These are phyloP conservation scores for Pythium oligandrum DNA, from an alignment of 352 stramenopile species.

Conservation along the genomic window DNA sequence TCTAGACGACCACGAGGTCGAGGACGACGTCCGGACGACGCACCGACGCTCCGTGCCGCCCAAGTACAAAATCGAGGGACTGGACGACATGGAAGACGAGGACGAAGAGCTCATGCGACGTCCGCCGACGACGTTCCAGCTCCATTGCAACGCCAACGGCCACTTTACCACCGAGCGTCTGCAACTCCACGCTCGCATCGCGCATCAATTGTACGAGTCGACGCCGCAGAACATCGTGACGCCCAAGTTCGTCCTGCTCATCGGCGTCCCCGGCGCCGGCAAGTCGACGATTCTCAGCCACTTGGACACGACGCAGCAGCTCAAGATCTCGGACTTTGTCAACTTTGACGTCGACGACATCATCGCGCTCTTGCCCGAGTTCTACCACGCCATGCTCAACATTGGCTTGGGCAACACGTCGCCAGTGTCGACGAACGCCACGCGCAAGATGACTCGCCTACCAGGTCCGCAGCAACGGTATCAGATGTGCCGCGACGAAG, in stretches of 20 bases:
- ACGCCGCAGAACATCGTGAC: conserved; percentile 43
- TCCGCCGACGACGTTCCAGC: conserved; percentile 42
- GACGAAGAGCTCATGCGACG: conserved; percentile 32
- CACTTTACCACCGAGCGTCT: conserved; percentile 61
- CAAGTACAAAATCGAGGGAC: conserved; percentile 18
- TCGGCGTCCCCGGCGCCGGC: conserved; percentile 59
- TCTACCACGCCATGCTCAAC: conserved; percentile 81
- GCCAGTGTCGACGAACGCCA: conserved; percentile 10
- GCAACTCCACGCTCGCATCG: conserved; percentile 65
- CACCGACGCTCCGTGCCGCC: conserved; percentile 6
- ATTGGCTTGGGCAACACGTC: conserved; percentile 62
- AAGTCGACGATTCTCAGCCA: conserved; percentile 78
- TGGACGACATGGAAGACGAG: conserved; percentile 36
- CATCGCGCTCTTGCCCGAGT: conserved; percentile 73
- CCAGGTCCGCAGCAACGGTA: conserved; percentile 64
- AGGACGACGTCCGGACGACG: background rate
- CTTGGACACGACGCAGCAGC: conserved; percentile 58
- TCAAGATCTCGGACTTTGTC: conserved; percentile 73
- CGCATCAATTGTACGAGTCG: conserved; percentile 60
- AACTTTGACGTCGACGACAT: conserved; percentile 83
- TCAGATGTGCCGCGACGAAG: conserved; percentile 75
- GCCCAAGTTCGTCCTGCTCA: conserved; percentile 65
- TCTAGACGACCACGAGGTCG: background rate
- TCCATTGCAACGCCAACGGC: conserved; percentile 53
- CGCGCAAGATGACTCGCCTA: conserved; percentile 7